Evolutionary conservation across 169 alveolate species (phyloP).

Genomic region (Eimeria maxima): DNA sequence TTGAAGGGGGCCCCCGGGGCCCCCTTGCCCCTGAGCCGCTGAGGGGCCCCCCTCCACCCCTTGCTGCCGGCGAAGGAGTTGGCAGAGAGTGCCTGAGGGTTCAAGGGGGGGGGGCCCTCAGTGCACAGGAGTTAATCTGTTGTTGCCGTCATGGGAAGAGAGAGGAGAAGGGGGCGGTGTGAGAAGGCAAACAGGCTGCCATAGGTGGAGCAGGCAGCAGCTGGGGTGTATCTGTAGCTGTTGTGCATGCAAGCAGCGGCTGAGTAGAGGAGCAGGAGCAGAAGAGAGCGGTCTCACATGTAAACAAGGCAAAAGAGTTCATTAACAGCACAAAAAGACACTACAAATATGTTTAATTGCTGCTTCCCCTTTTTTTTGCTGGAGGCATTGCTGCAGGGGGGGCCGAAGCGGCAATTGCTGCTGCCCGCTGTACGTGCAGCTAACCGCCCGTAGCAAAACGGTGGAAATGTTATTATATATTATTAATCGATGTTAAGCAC

Average conservation of each 20-base stretch:
- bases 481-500: neutral
- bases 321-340: neutral
- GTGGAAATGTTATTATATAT: too few species aligned
- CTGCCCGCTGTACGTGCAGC: neutral
- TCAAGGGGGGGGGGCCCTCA: neutral
- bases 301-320: neutral
- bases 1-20: neutral
- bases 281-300: neutral
- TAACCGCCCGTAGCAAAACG: neutral
- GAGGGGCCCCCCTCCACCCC: neutral
- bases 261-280: neutral
- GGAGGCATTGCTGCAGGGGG: neutral
- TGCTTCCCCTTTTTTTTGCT: too few species aligned
- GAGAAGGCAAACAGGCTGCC: neutral
- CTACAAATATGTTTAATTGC: neutral
- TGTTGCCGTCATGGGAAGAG: slow-evolving; percentile 8
- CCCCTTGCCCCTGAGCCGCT: slow-evolving; percentile 22
- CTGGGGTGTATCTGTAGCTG: slow-evolving; percentile 1
- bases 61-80: neutral
- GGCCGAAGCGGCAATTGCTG: neutral
- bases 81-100: neutral
- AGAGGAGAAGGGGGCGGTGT: neutral
- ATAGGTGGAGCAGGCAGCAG: neutral
- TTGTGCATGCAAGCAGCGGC: slow-evolving; percentile 20
- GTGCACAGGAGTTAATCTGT: neutral